Evolutionary conservation across 352 stramenopile species (phyloP).

Genomic region (Aphanomyces euteiches): DNA sequence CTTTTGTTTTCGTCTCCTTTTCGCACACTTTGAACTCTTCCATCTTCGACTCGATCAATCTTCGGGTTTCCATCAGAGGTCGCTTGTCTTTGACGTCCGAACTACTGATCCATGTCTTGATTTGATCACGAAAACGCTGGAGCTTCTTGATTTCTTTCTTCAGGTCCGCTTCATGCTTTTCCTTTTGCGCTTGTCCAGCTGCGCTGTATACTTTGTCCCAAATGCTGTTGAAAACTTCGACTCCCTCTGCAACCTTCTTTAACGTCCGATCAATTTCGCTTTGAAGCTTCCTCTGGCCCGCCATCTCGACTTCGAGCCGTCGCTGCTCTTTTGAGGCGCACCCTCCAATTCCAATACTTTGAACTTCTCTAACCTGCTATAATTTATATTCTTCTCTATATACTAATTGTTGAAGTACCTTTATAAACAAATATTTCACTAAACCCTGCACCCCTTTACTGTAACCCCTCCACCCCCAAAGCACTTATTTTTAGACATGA

Average conservation of each 20-base stretch:
- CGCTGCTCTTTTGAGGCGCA: conserved; percentile 15
- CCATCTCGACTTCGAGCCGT: conserved; percentile 45
- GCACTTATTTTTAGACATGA: too few relatives aligned
- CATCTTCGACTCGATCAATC: conserved; percentile 99
- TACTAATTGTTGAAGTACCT: background rate
- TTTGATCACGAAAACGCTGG: conserved; percentile 97
- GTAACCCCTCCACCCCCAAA: too few relatives aligned
- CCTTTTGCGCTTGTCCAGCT: conserved; percentile 96
- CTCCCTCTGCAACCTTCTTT: conserved; percentile 99
- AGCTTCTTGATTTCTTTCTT: conserved; percentile 99
- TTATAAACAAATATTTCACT: too few relatives aligned
- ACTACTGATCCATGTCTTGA: conserved; percentile 98
- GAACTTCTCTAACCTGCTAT: background rate
- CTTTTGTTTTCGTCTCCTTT: conserved; percentile 99
- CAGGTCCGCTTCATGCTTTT: conserved; percentile 98
- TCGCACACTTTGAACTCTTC: conserved; percentile 99
- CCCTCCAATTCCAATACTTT: conserved; percentile 28
- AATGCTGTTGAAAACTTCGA: conserved; percentile 98
- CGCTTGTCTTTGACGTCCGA: conserved; percentile 98
- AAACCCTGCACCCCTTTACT: too few relatives aligned
- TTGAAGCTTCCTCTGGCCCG: conserved; percentile 79
- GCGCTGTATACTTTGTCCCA: conserved; percentile 98
- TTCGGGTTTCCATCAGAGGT: conserved; percentile 74
- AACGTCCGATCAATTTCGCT: conserved; percentile 98
- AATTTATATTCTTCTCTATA: background rate